These are phyloP conservation scores for Phytopythium chamaehyphon DNA, from an alignment of 352 stramenopile species.

Conservation along the genomic window DNA sequence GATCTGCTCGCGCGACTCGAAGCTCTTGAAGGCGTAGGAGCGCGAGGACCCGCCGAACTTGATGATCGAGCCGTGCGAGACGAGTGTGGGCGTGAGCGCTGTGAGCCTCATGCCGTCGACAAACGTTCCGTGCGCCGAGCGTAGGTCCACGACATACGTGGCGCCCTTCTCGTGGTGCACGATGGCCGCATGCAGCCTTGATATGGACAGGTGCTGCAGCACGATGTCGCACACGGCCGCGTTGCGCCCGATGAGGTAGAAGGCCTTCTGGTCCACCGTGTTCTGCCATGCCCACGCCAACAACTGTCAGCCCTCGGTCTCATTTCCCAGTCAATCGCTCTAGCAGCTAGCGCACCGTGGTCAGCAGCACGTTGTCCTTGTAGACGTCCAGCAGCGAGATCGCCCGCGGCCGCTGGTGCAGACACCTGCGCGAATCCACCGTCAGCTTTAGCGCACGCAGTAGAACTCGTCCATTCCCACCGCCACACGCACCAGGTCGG, in stretches of 20 bases:
- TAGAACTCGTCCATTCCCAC: too few species aligned
- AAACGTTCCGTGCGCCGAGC: constrained; percentile 76
- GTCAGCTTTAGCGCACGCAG: too few species aligned
- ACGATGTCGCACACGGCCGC: constrained; percentile 75
- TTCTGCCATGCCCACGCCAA: too few species aligned
- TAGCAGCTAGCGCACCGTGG: constrained; percentile 36
- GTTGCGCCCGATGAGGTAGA: constrained; percentile 77
- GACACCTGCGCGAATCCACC: constrained; percentile 18
- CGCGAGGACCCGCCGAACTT: constrained; percentile 78
- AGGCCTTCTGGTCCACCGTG: constrained; percentile 71
- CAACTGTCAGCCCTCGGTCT: not conserved
- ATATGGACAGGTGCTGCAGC: constrained; percentile 82
- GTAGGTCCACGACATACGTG: constrained; percentile 74
- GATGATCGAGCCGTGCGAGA: constrained; percentile 55
- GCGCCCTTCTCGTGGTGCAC: constrained; percentile 72
- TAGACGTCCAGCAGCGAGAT: constrained; percentile 77
- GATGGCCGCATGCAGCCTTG: constrained; percentile 64
- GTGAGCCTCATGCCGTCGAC: constrained; percentile 59
- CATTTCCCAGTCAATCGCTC: not conserved
- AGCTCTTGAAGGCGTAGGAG: constrained; percentile 80
- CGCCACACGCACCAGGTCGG: constrained; percentile 49
- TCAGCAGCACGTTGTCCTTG: constrained; percentile 78
- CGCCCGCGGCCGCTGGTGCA: constrained; percentile 45
- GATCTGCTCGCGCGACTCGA: constrained; percentile 77
- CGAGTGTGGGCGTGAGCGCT: constrained; percentile 62